Conservation (phyloP, 805 yeast species). For the Wickerhamiella dianesei region DNA sequence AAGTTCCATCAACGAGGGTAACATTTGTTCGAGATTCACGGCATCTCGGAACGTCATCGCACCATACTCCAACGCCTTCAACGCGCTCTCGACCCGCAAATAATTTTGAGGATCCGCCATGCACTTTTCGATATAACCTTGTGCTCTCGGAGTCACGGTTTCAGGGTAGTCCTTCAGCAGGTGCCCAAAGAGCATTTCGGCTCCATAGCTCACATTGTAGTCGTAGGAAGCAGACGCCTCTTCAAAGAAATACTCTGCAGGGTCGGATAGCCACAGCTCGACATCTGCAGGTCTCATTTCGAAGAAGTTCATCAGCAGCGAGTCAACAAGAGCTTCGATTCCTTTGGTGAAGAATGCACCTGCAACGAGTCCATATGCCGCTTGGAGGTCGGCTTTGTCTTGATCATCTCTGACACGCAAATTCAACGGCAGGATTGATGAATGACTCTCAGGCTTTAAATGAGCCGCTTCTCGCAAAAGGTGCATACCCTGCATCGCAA, state of each 20-base stretch:
- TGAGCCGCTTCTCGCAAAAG: conserved; percentile 47
- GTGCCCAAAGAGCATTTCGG: conserved; percentile 72
- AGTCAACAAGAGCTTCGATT: conserved; percentile 45
- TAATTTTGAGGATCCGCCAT: conserved; percentile 34
- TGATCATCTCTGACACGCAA: conserved; percentile 42
- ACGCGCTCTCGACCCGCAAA: conserved; percentile 61
- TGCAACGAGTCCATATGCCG: conserved; percentile 40
- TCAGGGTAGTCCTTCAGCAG: conserved; percentile 51
- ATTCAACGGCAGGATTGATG: conserved; percentile 22
- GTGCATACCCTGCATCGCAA: conserved; percentile 44
- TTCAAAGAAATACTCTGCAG: conserved; percentile 87
- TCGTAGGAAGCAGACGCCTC: conserved; percentile 56
- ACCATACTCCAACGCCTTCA: conserved; percentile 73
- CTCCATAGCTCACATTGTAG: conserved; percentile 71
- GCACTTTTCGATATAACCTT: conserved; percentile 26
- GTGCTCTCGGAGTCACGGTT: conserved; percentile 44
- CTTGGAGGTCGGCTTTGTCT: conserved; percentile 49
- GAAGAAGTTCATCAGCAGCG: conserved; percentile 61
- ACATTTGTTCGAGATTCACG: conserved; percentile 41
- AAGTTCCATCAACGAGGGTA: conserved; percentile 41
- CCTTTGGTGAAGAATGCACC: conserved; percentile 35
- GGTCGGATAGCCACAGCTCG: conserved; percentile 71
- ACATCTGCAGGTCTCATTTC: conserved; percentile 61
- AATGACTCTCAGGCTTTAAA: not conserved
- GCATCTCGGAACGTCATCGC: conserved; percentile 48